Evolutionary conservation across 768 basidiomycete species (phyloP), one percentile per base, ranked within the genome.

Genomic region (Serpula lacrymans): DNA sequence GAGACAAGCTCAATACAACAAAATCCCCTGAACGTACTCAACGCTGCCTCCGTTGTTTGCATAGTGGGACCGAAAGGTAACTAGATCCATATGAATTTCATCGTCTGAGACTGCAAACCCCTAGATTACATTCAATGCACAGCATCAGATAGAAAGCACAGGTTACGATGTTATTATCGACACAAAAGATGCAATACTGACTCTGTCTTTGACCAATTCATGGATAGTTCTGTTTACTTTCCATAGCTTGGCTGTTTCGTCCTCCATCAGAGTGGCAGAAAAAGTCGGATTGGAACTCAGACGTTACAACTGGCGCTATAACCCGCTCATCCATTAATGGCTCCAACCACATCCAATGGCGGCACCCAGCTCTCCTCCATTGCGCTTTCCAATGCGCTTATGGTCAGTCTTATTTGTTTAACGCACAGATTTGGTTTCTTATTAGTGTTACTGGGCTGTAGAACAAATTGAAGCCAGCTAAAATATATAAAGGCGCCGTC

Each of bases 171-270:
- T 42, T 16, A 42, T 39, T 22, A 26, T 21, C 26, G 8, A 27
- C 13, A 9, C 7, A 42, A 39, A 4, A 2, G 39, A 18, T 12
- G 20, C 7, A n/a, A 48, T 27, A 58, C 75, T 67, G 47, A 97
- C 96, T 72, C 96, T 80, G 63, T 99, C 95, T 61, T 83, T 80
- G 48, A 94, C 90, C 38, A 99, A 82, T 66, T 99, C 95, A 60
- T 97, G 94, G 30, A 97, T 86, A 35, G 96, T 98, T 54, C 90
- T 71, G 64, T 92, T 92, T 48, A 98, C 93, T 57, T 94, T 87
- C 91, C 93, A 98, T 57, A 98, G 74, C 57, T 82, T 83, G 43
- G 93, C 86, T 46, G 83, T 78, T 62, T 90, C 88, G 67, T 89
- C 86, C 52, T 88, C 84, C 49, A 73, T 68, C 83, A 88, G 34